Evolutionary conservation across 257 asterid species (phyloP).

Genomic region (Ehretia macrophylla): DNA sequence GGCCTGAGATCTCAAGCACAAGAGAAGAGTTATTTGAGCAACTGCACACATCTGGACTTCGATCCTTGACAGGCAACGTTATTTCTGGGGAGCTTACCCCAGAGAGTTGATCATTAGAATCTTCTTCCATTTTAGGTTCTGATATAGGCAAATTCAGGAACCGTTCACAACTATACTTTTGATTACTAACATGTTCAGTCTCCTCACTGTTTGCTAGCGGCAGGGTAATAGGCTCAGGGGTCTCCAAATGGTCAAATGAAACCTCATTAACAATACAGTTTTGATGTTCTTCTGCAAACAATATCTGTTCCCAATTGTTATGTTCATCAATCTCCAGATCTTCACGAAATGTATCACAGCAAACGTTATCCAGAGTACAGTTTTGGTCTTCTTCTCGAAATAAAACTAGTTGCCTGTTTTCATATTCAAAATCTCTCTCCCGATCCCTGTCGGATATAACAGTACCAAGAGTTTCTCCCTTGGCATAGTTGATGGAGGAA

Average conservation of each 20-base stretch:
- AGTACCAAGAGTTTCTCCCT: not conserved
- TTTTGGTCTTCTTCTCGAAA: constrained; percentile 20
- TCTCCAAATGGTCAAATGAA: constrained; percentile 38
- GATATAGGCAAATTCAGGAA: constrained; percentile 26
- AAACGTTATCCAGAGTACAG: constrained; percentile 33
- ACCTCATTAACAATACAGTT: constrained; percentile 34
- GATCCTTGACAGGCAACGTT: constrained; percentile 22
- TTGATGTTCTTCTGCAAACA: constrained; percentile 20
- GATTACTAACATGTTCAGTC: constrained; percentile 21
- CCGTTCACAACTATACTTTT: constrained; percentile 21
- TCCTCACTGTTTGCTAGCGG: constrained; percentile 20
- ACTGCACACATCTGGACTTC: constrained; percentile 20
- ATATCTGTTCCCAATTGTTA: constrained; percentile 10
- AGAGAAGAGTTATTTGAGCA: constrained; percentile 23
- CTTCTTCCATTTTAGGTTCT: constrained; percentile 21
- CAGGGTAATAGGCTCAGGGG: constrained; percentile 25
- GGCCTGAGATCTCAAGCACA: constrained; percentile 25
- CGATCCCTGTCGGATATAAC: constrained; percentile 9
- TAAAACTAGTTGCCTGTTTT: constrained; percentile 11
- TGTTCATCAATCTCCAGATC: constrained; percentile 1
- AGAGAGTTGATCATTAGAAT: constrained; percentile 15
- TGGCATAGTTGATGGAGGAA: constrained; percentile 7
- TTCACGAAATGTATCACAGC: constrained; percentile 32
- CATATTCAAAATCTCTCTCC: constrained; percentile 4
- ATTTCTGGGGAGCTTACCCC: constrained; percentile 2